A percentile compares a stretch with the other conserved stretches of the same genome.
phyloP scores from a whole-genome alignment of 495 filamentous ascomycete species.

The Umbilicaria muhlenbergii region DNA sequence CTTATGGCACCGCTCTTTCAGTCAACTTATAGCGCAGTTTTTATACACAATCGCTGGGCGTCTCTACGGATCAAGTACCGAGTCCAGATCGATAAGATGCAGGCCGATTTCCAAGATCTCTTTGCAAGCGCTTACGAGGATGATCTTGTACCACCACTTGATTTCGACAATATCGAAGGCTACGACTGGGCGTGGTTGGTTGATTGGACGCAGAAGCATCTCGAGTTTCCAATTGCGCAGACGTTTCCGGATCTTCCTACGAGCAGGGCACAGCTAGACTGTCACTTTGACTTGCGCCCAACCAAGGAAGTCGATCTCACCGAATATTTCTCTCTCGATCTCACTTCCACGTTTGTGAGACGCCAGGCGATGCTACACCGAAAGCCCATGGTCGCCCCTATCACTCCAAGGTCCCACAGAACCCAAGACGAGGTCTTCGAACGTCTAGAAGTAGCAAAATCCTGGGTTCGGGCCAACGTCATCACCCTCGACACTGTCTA shows the following conservation, averaged over 20 bases:
- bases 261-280: slow-evolving; percentile 33
- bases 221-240: slow-evolving; percentile 25
- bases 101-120: slow-evolving; percentile 56
- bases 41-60: slow-evolving; percentile 46
- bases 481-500: slow-evolving; percentile 35
- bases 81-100: slow-evolving; percentile 49
- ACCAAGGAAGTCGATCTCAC: slow-evolving; percentile 15
- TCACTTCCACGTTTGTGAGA: slow-evolving; percentile 17
- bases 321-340: slow-evolving; percentile 27
- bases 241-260: slow-evolving; percentile 34
- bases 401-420: neutral
- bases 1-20: slow-evolving; percentile 47
- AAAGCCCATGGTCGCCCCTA: slow-evolving; percentile 20
- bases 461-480: slow-evolving; percentile 45
- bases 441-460: slow-evolving; percentile 30
- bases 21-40: slow-evolving; percentile 37
- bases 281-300: slow-evolving; percentile 31
- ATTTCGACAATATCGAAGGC: slow-evolving; percentile 50
- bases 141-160: slow-evolving; percentile 48
- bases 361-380: slow-evolving; percentile 23
- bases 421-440: slow-evolving; percentile 12
- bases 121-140: slow-evolving; percentile 65
- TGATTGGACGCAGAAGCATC: slow-evolving; percentile 48
- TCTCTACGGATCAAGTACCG: slow-evolving; percentile 39
- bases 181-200: slow-evolving; percentile 69